phyloP scores from a whole-genome alignment of 345 rosid genomes.

The Lagerstroemia speciosa region DNA sequence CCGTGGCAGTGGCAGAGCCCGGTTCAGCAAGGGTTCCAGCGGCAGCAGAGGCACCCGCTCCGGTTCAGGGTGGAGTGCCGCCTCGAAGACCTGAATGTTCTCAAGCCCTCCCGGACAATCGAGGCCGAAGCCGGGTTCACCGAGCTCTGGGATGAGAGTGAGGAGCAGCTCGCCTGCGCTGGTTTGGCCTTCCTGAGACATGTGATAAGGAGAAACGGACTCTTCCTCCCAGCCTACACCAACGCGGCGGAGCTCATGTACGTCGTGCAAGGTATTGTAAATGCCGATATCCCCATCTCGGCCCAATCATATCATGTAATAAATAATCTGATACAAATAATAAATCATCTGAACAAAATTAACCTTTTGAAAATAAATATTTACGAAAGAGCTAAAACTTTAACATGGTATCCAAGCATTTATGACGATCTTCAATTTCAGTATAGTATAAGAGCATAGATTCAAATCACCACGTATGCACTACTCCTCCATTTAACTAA shows the following conservation, averaged over 20 bases:
- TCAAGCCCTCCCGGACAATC: constrained; percentile 22
- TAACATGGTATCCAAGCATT: no score
- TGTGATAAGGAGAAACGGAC: constrained; percentile 20
- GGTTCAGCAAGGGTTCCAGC: background rate
- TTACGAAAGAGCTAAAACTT: no score
- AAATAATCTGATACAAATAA: no score
- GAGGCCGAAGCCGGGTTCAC: constrained; percentile 33
- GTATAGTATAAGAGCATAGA: no score
- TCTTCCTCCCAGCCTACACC: constrained; percentile 32
- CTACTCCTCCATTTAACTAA: no score
- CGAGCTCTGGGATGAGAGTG: constrained; percentile 33
- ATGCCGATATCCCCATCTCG: no score
- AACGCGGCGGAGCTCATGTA: constrained; percentile 31
- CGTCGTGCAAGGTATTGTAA: constrained; percentile 27
- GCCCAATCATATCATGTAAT: no score
- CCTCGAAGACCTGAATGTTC: constrained; percentile 21
- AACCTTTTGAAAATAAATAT: no score
- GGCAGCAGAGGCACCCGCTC: constrained; percentile 8
- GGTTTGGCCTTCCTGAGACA: constrained; percentile 36
- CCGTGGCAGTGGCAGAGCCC: constrained; percentile 2
- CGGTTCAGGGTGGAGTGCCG: constrained; percentile 23
- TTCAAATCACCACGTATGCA: no score
- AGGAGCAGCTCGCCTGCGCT: constrained; percentile 33
- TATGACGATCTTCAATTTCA: no score
- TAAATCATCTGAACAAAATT: no score